Evolutionary conservation across 2,329 filamentous ascomycete species (phyloP).

Genomic region (Colletotrichum gloeosporioides): DNA sequence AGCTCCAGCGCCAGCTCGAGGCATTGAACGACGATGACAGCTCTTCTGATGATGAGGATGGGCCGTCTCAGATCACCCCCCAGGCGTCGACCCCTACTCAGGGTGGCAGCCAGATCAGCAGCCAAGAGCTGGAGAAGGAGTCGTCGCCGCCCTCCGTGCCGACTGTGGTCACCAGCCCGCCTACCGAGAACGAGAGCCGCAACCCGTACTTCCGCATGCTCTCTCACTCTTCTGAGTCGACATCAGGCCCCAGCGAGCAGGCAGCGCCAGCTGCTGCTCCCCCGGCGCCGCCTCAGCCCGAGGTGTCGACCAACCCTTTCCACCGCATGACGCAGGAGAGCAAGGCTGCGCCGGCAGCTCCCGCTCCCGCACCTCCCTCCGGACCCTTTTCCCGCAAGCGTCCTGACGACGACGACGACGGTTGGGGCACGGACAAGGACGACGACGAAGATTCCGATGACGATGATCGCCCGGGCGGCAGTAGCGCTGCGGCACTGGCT

Average conservation of each 20-base stretch:
- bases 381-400: conserved; percentile 58
- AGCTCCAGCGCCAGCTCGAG: conserved; percentile 87
- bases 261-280: conserved; percentile 49
- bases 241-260: conserved; percentile 47
- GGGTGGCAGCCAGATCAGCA: conserved; percentile 55
- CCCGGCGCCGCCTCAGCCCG: conserved; percentile 41
- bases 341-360: conserved; percentile 41
- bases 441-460: conserved; percentile 70
- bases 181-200: conserved; percentile 77
- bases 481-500: conserved; percentile 88
- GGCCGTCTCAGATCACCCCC: conserved; percentile 71
- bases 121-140: conserved; percentile 60
- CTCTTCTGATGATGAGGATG: conserved; percentile 81
- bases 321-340: conserved; percentile 78
- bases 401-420: conserved; percentile 68
- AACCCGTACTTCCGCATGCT: conserved; percentile 96
- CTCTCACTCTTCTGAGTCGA: conserved; percentile 68
- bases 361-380: conserved; percentile 48
- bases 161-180: conserved; percentile 56
- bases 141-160: conserved; percentile 54
- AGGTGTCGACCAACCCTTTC: conserved; percentile 93
- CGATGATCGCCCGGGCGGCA: conserved; percentile 79
- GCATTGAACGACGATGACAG: conserved; percentile 75
- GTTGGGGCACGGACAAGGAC: conserved; percentile 82
- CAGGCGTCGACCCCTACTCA: conserved; percentile 64